Percentiles rank a stretch among this genome's conserved stretches.
These are phyloP conservation scores for Planoprotostelium fungivorum DNA, from an alignment of 78 protist genomes.

Conservation along the genomic window DNA sequence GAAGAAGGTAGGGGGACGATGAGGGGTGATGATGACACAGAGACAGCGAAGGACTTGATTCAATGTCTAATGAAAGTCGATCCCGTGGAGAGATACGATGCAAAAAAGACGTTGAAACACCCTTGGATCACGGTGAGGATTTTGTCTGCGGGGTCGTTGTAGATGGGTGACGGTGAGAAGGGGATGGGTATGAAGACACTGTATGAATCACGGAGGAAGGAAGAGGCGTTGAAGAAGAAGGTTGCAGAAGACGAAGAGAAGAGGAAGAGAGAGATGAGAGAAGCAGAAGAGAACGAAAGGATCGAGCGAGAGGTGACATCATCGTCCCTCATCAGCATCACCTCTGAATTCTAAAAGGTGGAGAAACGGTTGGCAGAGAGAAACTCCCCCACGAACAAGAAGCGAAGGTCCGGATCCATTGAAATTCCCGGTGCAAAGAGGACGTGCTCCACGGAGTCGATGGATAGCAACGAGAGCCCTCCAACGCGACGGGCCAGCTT, in stretches of 20 bases:
- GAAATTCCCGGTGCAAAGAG: constrained; percentile 11
- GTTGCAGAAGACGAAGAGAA: neutral
- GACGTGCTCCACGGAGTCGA: neutral
- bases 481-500: neutral
- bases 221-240: neutral
- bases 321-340: too few relatives aligned
- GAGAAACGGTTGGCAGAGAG: neutral
- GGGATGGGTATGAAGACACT: neutral
- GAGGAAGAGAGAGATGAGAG: neutral
- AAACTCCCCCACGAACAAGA: constrained; percentile 48
- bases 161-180: neutral
- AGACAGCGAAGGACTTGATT: neutral
- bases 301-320: neutral
- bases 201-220: neutral
- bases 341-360: too few relatives aligned
- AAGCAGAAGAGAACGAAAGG: neutral
- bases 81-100: neutral
- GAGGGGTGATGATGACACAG: neutral
- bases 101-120: neutral
- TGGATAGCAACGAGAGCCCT: neutral
- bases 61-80: neutral
- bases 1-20: neutral
- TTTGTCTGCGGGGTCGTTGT: too few relatives aligned
- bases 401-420: constrained; percentile 59
- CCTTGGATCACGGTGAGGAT: neutral